Evolutionary conservation across 148 eudicot species (phyloP), one percentile per base, ranked within the genome.

Genomic region (Talinum fruticosum): DNA sequence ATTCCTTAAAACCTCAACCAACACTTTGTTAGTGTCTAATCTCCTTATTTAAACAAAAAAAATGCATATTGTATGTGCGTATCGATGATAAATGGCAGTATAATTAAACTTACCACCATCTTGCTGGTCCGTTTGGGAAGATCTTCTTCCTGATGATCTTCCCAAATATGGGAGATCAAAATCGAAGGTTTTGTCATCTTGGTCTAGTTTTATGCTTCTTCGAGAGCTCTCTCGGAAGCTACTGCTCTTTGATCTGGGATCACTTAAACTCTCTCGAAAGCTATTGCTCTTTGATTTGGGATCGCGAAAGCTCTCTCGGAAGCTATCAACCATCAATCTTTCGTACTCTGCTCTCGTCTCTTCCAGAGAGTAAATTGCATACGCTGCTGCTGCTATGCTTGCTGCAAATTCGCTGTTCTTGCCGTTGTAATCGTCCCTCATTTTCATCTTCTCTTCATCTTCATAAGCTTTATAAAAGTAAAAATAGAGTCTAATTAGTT

Each of bases 331-430:
- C 83, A 84, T 87, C 44, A 66, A 77, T 53, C 78, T 83, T 61
- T 82, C 80, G 66, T 77, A 70, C 14, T 83, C 77, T 1, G 75
- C 75, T 8, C 82, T 82, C 35, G 78, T 79, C 77, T 89, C 91
- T 51, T 93, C 91, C 4, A 85, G 61, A 54, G 91, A 88, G 71
- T 88, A 79, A 66, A 94, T 78, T 36, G 94, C 92, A 82, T 84
- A 85, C 32, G 97, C 89, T 61, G 97, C 87, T 45, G 98, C 98
- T 49, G 98, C 98, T 47, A 92, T 70, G 70, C 91, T 88, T 10
- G 89, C 81, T 30, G 85, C 91, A 47, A 80, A 87, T 26, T 91
- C 91, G 19, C 76, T 57, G 30, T 87, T 91, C 34, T 78, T 68
- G 16, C 19, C 62, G 7, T 82, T 77, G 66, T 47, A 57, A 45